Evolutionary conservation across 352 stramenopile genomes (phyloP).

Genomic region (Globisporangium barbulae): DNA sequence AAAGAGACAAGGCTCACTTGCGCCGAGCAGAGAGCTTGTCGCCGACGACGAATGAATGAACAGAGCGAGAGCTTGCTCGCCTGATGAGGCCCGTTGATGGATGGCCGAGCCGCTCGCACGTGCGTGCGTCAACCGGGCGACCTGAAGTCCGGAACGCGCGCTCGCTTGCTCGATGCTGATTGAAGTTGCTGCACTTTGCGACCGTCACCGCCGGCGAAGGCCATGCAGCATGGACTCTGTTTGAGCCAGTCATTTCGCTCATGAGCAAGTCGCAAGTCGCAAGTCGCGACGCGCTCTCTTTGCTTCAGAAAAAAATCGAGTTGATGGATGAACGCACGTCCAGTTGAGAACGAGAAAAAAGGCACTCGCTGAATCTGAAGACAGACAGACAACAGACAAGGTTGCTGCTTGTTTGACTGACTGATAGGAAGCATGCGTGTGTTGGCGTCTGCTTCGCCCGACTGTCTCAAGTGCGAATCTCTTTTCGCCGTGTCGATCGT

Average conservation of each 20-base stretch:
- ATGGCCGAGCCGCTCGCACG: background rate
- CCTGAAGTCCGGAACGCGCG: background rate
- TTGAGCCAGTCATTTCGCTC: background rate
- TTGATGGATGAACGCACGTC: background rate
- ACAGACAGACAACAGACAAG: background rate
- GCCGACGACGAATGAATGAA: background rate
- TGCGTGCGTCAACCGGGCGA: background rate
- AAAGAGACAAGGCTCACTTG: constrained; percentile 10
- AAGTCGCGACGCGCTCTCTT: background rate
- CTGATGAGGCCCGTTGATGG: background rate
- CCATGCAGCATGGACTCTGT: no score
- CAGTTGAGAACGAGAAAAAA: background rate
- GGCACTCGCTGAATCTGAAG: background rate
- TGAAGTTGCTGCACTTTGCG: background rate
- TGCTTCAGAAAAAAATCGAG: background rate
- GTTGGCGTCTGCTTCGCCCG: no score
- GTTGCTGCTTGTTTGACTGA: no score
- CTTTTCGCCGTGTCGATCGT: no score
- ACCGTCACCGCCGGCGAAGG: no score
- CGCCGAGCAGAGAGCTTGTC: background rate
- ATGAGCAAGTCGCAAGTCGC: no score
- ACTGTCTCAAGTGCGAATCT: no score
- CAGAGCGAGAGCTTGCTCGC: background rate
- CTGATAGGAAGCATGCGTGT: no score
- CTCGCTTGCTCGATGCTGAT: background rate